Conservation (phyloP, 208 protist species). For the Crithidia acanthocephali region DNA sequence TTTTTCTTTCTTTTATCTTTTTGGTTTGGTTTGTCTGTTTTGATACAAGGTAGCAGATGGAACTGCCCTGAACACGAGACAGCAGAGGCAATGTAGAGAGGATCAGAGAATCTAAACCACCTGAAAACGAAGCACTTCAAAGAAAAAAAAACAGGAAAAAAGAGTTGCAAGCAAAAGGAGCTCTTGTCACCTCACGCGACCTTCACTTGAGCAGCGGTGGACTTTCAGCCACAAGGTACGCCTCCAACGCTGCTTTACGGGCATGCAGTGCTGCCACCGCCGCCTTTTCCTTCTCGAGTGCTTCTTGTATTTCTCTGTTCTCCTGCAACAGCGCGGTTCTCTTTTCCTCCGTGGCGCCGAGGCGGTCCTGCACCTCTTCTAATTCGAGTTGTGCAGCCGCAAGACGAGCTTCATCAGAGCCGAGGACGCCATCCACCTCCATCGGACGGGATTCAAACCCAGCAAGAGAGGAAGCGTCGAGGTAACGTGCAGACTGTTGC, state of each 20-base stretch:
- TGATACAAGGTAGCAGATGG: too few species aligned
- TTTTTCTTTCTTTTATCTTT: too few species aligned
- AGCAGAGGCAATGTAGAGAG: too few species aligned
- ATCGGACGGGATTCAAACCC: background rate
- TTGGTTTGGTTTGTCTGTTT: too few species aligned
- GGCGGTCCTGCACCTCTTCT: conserved; percentile 15
- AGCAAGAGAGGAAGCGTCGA: background rate
- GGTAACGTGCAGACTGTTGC: background rate
- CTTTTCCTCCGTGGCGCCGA: conserved; percentile 8
- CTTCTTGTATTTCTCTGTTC: background rate
- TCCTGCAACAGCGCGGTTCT: conserved; percentile 2
- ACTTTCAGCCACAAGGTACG: conserved; percentile 2
- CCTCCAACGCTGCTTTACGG: conserved; percentile 17
- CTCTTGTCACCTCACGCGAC: too few species aligned
- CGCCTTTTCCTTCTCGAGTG: background rate
- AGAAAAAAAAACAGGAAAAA: too few species aligned
- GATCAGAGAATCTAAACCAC: too few species aligned
- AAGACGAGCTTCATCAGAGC: background rate
- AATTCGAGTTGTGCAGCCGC: conserved; percentile 3
- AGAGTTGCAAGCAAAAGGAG: too few species aligned
- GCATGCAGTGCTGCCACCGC: conserved; percentile 5
- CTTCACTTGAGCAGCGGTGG: background rate
- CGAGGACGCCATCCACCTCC: background rate
- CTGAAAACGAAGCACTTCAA: too few species aligned
- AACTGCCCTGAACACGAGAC: too few species aligned